Evolutionary conservation across 768 basidiomycete species (phyloP).

Genomic region (Suillus subluteus): DNA sequence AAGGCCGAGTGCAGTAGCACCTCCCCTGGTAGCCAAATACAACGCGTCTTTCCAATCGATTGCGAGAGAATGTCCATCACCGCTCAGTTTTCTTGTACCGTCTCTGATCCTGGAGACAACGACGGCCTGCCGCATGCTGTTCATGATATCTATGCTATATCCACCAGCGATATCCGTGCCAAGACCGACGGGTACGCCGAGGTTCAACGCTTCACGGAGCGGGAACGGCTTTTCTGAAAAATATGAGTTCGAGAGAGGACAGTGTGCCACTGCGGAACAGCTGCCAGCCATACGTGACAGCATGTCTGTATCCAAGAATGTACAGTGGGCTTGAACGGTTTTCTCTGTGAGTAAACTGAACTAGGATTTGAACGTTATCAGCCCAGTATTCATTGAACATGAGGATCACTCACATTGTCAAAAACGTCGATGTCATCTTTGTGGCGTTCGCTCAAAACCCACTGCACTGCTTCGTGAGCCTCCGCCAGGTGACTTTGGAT

Average conservation of each 20-base stretch:
- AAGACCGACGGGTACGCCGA: constrained; percentile 71
- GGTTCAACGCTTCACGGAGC: constrained; percentile 69
- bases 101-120: constrained; percentile 71
- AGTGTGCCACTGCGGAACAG: constrained; percentile 78
- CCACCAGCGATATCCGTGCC: constrained; percentile 90
- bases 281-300: constrained; percentile 51
- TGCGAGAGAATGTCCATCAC: constrained; percentile 36
- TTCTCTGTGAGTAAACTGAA: constrained; percentile 59
- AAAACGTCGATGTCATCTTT: constrained; percentile 78
- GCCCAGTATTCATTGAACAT: neutral
- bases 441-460: constrained; percentile 63
- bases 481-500: constrained; percentile 88
- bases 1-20: constrained; percentile 72
- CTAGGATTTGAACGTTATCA: constrained; percentile 39
- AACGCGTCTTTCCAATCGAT: constrained; percentile 84
- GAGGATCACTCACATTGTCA: constrained; percentile 49
- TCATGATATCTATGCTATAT: constrained; percentile 79
- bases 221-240: constrained; percentile 76
- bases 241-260: constrained; percentile 88
- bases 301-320: constrained; percentile 62
- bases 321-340: constrained; percentile 89
- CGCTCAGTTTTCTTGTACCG: constrained; percentile 42
- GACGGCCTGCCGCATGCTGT: constrained; percentile 80
- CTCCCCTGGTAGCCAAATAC: constrained; percentile 82
- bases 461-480: constrained; percentile 73